Evolutionary conservation across 1,284 basidiomycete species (phyloP), one percentile per base, ranked within the genome.

Genomic region (Nidula niveotomentosa): DNA sequence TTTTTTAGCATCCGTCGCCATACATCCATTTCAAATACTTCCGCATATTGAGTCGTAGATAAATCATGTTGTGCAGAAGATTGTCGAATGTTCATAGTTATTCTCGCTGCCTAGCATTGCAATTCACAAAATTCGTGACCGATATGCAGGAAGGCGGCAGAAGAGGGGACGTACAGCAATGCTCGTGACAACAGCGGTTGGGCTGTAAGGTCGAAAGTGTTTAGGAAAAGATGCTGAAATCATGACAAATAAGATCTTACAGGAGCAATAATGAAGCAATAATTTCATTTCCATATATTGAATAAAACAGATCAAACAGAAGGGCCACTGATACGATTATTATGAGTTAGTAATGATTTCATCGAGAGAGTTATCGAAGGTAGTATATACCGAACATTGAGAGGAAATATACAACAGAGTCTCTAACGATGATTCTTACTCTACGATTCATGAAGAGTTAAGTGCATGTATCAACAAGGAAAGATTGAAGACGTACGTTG

Each of bases 401-500:
- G 1, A 50, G 33, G 41, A 66, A 66, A 48, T 65, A 66, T 17
- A 59, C 41, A 10, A 63, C 52, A 2, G 65, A 66, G 49, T 66
- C 65, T 44, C 60, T 57, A 34, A 62, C 61, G 5, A 66, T 56
- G 17, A 66, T 46, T 23, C 46, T 45, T 6, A 66, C 50, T n/a
- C 63, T 62, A 50, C 10, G 44, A 36, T 35, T 17, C 39, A 4
- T 8, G 39, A 13, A 41, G 12, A 17, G 12, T 41, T 8, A 41
- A 8, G 39, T 13, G 10, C 15, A 41, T 17, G 39, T 13, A 17
- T 41, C 2, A 17, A 41, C 6, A 4, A 41, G 4, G 30, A 41
- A 41, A 41, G 13, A 41, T 8, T 13, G 13, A 13, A 13, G 15
- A 10, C 39, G 39, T 41, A 41, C 39, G 39, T 41, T 13, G 39